phyloP scores from a whole-genome alignment of 2,329 filamentous ascomycete genomes.

The Neofusicoccum parvum region DNA sequence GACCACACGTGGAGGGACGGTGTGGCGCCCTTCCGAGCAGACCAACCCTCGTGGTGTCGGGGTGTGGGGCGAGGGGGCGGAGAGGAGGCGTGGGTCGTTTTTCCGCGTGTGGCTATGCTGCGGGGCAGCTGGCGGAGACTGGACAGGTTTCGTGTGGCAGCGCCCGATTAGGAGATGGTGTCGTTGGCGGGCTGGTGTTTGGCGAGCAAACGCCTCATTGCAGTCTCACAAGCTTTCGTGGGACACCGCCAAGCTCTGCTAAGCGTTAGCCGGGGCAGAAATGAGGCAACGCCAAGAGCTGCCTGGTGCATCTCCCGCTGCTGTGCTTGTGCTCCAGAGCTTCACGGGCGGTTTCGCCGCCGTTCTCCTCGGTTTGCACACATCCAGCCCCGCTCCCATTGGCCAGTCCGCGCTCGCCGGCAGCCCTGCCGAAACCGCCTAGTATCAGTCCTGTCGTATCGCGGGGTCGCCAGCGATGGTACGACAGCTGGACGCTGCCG shows the following conservation, averaged over 20 bases:
- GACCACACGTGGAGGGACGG: not conserved
- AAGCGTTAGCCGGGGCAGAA: not conserved
- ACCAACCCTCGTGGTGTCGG: not conserved
- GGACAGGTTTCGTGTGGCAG: not conserved
- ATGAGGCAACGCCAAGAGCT: conserved; percentile 5
- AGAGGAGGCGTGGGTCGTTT: not conserved
- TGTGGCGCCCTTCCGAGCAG: not conserved
- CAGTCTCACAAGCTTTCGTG: conserved; percentile 19
- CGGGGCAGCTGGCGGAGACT: not conserved
- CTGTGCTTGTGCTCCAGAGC: not conserved
- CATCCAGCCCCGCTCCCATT: not conserved
- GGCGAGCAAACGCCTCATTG: conserved; percentile 4
- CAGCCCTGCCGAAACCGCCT: conserved; percentile 5
- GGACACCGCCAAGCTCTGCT: conserved; percentile 9
- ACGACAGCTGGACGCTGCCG: not conserved
- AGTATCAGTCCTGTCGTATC: conserved; percentile 6
- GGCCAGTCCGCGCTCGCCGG: not conserved
- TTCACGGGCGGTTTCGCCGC: not conserved
- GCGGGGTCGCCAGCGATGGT: not conserved
- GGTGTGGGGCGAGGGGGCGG: not conserved
- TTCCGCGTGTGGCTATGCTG: not conserved
- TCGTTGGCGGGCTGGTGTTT: not conserved
- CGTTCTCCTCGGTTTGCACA: not conserved
- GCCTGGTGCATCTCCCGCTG: not conserved
- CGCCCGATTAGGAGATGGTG: not conserved